Evolutionary conservation across 805 yeast species (phyloP).

Genomic region (Kuraishia ogatae): DNA sequence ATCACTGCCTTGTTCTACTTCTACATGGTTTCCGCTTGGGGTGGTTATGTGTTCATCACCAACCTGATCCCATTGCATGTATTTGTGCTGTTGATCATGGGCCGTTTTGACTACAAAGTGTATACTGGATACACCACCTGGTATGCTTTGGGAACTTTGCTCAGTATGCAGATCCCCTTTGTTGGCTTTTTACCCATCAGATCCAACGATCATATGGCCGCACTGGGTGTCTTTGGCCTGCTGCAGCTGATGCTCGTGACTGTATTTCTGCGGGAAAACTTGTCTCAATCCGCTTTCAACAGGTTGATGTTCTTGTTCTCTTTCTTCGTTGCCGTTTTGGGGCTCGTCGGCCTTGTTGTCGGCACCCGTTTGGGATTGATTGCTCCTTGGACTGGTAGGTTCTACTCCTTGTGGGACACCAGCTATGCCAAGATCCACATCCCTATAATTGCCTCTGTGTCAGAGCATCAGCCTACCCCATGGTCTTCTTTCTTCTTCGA

Average conservation of each 20-base stretch:
- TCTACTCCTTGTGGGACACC: constrained; percentile 97
- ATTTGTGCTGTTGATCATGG: constrained; percentile 86
- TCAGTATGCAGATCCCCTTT: constrained; percentile 98
- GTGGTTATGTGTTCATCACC: constrained; percentile 98
- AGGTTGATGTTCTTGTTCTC: constrained; percentile 57
- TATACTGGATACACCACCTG: constrained; percentile 93
- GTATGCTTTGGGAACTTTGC: constrained; percentile 96
- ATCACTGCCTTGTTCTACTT: constrained; percentile 84
- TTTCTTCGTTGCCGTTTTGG: constrained; percentile 45
- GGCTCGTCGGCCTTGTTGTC: constrained; percentile 62
- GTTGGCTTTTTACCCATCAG: constrained; percentile 96
- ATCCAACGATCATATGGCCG: constrained; percentile 97
- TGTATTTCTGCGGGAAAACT: constrained; percentile 65
- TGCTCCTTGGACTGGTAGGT: constrained; percentile 99
- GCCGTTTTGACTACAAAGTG: constrained; percentile 75
- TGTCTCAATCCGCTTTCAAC: constrained; percentile 67
- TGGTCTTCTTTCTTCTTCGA: constrained; percentile 99
- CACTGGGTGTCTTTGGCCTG: constrained; percentile 94
- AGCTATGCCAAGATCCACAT: constrained; percentile 95
- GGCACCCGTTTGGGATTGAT: constrained; percentile 88
- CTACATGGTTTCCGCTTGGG: constrained; percentile 99
- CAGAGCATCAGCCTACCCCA: constrained; percentile 99
- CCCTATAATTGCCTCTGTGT: constrained; percentile 97
- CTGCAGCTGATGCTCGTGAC: constrained; percentile 86
- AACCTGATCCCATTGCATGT: constrained; percentile 95